Percentiles rank a stretch among this genome's conserved stretches.
Conservation (phyloP, 108 stramenopile genomes). For the Nitzschia inconspicua region DNA sequence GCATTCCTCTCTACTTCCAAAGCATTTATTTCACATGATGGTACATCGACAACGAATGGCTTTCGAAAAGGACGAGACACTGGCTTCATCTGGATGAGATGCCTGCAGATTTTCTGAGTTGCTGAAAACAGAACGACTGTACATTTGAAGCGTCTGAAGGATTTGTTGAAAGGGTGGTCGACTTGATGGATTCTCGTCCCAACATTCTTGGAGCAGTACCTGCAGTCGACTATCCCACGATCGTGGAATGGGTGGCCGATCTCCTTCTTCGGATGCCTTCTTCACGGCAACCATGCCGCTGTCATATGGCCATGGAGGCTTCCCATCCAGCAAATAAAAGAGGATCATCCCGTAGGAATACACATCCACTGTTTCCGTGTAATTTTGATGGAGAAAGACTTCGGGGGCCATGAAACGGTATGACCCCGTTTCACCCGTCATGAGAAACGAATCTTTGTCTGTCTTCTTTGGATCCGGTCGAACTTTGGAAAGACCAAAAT, state of each 20-base stretch:
- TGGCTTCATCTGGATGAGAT: background rate
- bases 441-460: conserved; percentile 62
- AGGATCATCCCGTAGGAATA: conserved; percentile 91
- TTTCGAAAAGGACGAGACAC: too few relatives aligned
- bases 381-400: conserved; percentile 77
- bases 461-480: conserved; percentile 63
- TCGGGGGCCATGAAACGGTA: conserved; percentile 92
- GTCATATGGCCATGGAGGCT: conserved; percentile 71
- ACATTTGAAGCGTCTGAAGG: conserved; percentile 44
- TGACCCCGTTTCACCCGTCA: conserved; percentile 87
- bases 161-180: conserved; percentile 77
- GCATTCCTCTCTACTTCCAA: too few relatives aligned
- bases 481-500: conserved; percentile 94
- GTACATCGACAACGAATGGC: background rate
- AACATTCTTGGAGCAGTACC: conserved; percentile 67
- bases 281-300: conserved; percentile 69
- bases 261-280: conserved; percentile 74
- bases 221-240: conserved; percentile 60
- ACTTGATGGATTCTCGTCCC: conserved; percentile 73
- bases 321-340: conserved; percentile 72
- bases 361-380: conserved; percentile 89
- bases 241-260: conserved; percentile 73
- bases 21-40: background rate
- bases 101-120: conserved; percentile 8
- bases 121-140: conserved; percentile 23